A percentile compares a stretch with the other conserved stretches of the same genome.
These are phyloP conservation scores for Grosmannia huntii DNA, from an alignment of 2,329 filamentous ascomycete genomes.

Conservation along the genomic window DNA sequence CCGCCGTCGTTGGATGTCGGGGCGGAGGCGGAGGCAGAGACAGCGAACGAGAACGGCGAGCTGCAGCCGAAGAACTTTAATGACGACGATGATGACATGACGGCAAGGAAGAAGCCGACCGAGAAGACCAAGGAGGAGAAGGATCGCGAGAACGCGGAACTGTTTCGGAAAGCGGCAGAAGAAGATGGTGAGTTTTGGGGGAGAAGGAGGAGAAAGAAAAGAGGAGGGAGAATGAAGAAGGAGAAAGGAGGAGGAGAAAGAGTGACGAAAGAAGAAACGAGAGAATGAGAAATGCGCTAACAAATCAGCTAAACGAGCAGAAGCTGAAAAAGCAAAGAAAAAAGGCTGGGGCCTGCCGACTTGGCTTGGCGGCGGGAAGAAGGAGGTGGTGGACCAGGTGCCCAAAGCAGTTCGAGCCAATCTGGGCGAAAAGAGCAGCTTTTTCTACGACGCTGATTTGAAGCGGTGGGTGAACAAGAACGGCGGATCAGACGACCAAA, in stretches of 20 bases:
- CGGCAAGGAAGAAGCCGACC: slow-evolving; percentile 37
- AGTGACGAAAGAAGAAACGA: too few species aligned
- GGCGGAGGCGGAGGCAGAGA: slow-evolving; percentile 37
- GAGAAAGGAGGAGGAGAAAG: too few species aligned
- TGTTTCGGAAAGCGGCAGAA: slow-evolving; percentile 73
- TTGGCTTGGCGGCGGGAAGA: slow-evolving; percentile 63
- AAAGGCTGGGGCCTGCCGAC: slow-evolving; percentile 71
- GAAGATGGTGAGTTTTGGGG: slow-evolving; percentile 50
- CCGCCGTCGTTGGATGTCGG: slow-evolving; percentile 35
- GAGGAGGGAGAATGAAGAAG: too few species aligned
- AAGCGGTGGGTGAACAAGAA: slow-evolving; percentile 99
- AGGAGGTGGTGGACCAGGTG: slow-evolving; percentile 46
- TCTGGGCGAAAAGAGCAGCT: slow-evolving; percentile 82
- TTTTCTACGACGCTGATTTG: slow-evolving; percentile 89
- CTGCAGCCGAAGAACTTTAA: slow-evolving; percentile 51
- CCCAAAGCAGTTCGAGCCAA: slow-evolving; percentile 78
- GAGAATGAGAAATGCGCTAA: too few species aligned
- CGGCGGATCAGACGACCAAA: slow-evolving; percentile 49
- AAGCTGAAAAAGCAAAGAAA: slow-evolving; percentile 43
- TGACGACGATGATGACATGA: slow-evolving; percentile 59
- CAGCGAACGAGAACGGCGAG: slow-evolving; percentile 31
- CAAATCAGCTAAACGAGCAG: slow-evolving; percentile 46
- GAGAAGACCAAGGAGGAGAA: slow-evolving; percentile 53
- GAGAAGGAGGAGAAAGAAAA: too few species aligned
- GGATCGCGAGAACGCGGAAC: slow-evolving; percentile 71